These are phyloP conservation scores for Blastocystis sp. DNA, from an alignment of 352 stramenopile species.

Conservation along the genomic window DNA sequence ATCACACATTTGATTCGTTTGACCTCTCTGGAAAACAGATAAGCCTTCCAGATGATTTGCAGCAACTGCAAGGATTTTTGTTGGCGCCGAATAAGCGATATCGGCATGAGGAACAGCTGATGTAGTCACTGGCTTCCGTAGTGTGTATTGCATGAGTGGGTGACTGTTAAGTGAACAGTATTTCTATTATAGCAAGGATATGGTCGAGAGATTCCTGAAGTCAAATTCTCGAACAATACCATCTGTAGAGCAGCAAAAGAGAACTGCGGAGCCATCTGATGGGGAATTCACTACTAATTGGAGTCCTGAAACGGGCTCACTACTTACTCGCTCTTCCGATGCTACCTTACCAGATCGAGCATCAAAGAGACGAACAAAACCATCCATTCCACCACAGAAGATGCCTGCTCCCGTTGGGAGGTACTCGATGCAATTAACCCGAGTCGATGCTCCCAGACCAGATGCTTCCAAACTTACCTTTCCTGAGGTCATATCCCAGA, in stretches of 20 bases:
- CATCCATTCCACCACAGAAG: slow-evolving; percentile 25
- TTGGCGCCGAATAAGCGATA: background rate
- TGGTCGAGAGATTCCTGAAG: slow-evolving; percentile 12
- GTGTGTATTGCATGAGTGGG: background rate
- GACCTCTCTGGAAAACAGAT: background rate
- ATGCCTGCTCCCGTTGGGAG: background rate
- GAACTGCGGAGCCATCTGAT: background rate
- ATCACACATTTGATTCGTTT: background rate
- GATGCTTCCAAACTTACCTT: background rate
- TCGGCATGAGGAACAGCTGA: background rate
- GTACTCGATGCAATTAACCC: slow-evolving; percentile 46
- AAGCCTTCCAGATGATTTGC: slow-evolving; percentile 45
- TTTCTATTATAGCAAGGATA: slow-evolving; percentile 22
- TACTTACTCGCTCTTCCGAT: background rate
- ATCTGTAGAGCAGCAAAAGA: slow-evolving; percentile 35
- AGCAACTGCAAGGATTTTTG: slow-evolving; percentile 7
- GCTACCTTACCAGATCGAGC: background rate
- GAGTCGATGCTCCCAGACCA: background rate
- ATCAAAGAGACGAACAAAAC: slow-evolving; percentile 32
- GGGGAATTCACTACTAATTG: background rate
- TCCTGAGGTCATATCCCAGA: slow-evolving; percentile 30
- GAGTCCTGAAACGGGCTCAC: background rate
- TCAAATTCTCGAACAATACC: slow-evolving; percentile 38
- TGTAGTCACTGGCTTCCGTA: slow-evolving; percentile 12
- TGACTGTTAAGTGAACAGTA: background rate